These are phyloP conservation scores for Citrus trifoliata DNA, from an alignment of 345 rosid genomes.

Conservation along the genomic window DNA sequence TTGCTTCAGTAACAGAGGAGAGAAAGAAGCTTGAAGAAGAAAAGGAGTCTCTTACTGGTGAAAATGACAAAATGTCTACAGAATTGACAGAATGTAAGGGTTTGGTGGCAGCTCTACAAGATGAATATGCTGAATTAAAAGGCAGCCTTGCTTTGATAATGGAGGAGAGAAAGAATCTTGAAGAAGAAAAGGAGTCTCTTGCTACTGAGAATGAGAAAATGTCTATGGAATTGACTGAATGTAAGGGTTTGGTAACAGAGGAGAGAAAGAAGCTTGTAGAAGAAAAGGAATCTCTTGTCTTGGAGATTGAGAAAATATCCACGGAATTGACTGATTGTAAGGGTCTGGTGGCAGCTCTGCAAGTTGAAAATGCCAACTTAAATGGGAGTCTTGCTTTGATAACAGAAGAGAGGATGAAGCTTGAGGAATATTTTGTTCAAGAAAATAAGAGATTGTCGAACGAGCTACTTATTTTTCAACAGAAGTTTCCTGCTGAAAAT, in stretches of 20 bases:
- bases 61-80: constrained; percentile 46
- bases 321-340: constrained; percentile 53
- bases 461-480: constrained; percentile 50
- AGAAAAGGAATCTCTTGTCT: constrained; percentile 43
- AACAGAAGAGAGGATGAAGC: constrained; percentile 40
- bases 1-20: constrained; percentile 39
- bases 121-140: constrained; percentile 38
- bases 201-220: constrained; percentile 52
- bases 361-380: constrained; percentile 40
- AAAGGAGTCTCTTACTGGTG: constrained; percentile 37
- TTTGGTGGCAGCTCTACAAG: constrained; percentile 47
- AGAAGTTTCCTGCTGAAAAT: constrained; percentile 44
- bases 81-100: constrained; percentile 54
- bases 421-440: constrained; percentile 38
- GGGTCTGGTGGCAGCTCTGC: constrained; percentile 45
- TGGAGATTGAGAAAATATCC: constrained; percentile 51
- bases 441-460: constrained; percentile 56
- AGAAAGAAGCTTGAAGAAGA: constrained; percentile 57
- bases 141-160: constrained; percentile 33
- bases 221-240: constrained; percentile 47
- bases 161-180: constrained; percentile 43
- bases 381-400: constrained; percentile 36
- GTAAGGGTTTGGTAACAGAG: constrained; percentile 43
- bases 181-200: constrained; percentile 49
- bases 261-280: constrained; percentile 47